Percentiles rank a stretch among this genome's conserved stretches.
Conservation (phyloP, 1,284 basidiomycete species). For the Tranzscheliella williamsii region DNA sequence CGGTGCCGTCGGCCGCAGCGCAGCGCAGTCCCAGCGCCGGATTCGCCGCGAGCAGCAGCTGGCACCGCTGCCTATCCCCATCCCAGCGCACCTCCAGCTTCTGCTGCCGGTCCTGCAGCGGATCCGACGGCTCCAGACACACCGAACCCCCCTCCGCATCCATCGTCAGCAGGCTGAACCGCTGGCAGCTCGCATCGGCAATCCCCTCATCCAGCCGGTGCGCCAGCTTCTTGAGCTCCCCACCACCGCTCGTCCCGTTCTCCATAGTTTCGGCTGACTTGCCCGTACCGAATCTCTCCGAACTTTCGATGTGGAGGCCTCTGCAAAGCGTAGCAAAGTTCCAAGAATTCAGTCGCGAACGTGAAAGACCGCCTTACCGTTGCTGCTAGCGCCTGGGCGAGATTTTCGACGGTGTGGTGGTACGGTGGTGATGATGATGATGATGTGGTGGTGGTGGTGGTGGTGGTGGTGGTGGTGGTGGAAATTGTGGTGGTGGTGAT, state of each 20-base stretch:
- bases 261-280: neutral
- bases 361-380: neutral
- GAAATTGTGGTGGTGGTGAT: neutral
- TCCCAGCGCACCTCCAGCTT: neutral
- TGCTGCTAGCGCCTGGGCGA: neutral
- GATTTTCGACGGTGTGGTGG: neutral
- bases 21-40: neutral
- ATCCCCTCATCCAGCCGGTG: neutral
- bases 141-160: neutral
- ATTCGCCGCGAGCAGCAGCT: neutral
- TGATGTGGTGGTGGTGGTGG: neutral
- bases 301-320: neutral
- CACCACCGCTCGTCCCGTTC: neutral
- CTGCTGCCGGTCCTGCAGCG: neutral
- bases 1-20: neutral
- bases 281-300: neutral
- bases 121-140: neutral
- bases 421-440: neutral
- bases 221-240: neutral
- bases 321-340: neutral
- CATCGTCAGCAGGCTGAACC: neutral
- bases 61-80: neutral
- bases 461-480: neutral
- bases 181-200: neutral
- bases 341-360: neutral